Conservation (phyloP, 1,284 basidiomycete species). For the Salmacisia buchloeana region DNA sequence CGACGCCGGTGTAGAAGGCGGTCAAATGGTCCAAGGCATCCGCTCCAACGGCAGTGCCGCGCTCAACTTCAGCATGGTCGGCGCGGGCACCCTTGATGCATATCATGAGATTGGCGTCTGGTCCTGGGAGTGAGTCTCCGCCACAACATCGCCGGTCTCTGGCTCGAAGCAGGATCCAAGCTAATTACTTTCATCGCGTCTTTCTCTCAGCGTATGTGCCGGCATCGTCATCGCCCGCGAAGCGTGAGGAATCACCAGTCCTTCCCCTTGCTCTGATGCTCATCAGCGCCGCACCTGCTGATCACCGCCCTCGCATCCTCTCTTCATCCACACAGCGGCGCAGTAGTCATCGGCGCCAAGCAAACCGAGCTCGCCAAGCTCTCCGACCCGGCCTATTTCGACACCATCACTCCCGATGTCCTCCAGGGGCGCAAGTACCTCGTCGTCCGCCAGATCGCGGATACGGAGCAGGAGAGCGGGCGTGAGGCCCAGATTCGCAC, state of each 20-base stretch:
- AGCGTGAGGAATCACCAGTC: slow-evolving; percentile 61
- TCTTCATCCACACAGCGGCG: slow-evolving; percentile 19
- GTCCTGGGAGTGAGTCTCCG: slow-evolving; percentile 29
- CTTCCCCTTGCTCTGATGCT: slow-evolving; percentile 15
- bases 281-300: background rate
- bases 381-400: slow-evolving; percentile 56
- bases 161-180: background rate
- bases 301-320: background rate
- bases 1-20: slow-evolving; percentile 59
- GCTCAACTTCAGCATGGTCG: slow-evolving; percentile 41
- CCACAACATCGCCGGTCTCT: background rate
- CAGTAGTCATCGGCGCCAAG: slow-evolving; percentile 26
- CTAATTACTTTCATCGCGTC: background rate
- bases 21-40: slow-evolving; percentile 72
- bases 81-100: slow-evolving; percentile 37
- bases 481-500: slow-evolving; percentile 70
- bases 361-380: slow-evolving; percentile 54
- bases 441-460: slow-evolving; percentile 58
- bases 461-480: slow-evolving; percentile 59
- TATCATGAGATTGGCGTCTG: slow-evolving; percentile 51
- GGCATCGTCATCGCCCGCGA: slow-evolving; percentile 89
- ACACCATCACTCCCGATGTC: slow-evolving; percentile 62
- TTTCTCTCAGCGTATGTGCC: slow-evolving; percentile 57
- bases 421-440: slow-evolving; percentile 80
- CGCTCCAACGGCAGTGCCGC: slow-evolving; percentile 41